Evolutionary conservation across 1,139 yeast genomes (phyloP).

Genomic region (Yamadazyma spencermartinsiae): DNA sequence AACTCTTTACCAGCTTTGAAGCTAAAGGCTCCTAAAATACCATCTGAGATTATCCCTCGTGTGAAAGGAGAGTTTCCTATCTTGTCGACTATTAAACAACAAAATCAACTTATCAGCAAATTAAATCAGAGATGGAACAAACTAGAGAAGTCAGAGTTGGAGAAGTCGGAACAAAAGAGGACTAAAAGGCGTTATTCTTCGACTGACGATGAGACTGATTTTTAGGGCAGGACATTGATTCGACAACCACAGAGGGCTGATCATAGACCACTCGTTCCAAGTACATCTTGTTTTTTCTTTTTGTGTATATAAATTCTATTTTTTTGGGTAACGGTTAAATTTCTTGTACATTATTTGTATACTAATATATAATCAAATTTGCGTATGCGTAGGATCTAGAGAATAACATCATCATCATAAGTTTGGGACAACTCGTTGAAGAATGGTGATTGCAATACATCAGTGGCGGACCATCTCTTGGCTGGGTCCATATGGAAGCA

Average conservation of each 20-base stretch:
- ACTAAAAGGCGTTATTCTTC: constrained; percentile 17
- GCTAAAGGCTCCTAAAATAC: constrained; percentile 8
- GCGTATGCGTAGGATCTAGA: constrained; percentile 14
- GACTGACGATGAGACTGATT: constrained; percentile 9
- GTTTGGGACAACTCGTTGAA: constrained; percentile 41
- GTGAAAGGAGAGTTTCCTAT: constrained; percentile 8
- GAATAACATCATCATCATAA: constrained; percentile 41
- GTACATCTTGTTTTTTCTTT: not conserved
- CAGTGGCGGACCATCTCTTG: constrained; percentile 55
- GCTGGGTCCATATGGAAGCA: constrained; percentile 60
- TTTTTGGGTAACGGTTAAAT: no score
- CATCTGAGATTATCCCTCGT: not conserved
- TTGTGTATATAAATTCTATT: no score
- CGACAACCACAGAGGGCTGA: no score
- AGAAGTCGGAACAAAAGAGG: constrained; percentile 1
- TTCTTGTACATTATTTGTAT: not conserved
- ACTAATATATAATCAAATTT: not conserved
- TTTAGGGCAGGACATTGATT: not conserved
- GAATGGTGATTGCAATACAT: constrained; percentile 56
- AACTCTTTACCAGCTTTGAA: no score
- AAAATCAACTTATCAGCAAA: constrained; percentile 36
- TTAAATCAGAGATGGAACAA: constrained; percentile 42
- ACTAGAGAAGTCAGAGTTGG: constrained; percentile 2
- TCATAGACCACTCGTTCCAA: no score
- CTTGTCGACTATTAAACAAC: constrained; percentile 20